A percentile compares a stretch with the other conserved stretches of the same genome.
These are phyloP conservation scores for Barnettozyma pratensis DNA, from an alignment of 805 yeast species.

Conservation along the genomic window DNA sequence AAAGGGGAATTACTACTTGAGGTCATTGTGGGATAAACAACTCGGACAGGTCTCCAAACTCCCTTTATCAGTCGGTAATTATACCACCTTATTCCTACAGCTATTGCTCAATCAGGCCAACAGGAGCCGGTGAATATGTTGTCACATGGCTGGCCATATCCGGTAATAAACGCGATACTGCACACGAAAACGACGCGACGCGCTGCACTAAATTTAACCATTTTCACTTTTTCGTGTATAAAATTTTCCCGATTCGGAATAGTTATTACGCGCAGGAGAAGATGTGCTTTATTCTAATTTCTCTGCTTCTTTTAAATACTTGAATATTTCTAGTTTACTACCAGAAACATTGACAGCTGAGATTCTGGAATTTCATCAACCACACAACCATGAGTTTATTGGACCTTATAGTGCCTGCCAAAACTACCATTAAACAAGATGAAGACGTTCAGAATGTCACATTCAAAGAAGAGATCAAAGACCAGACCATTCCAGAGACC, in stretches of 20 bases:
- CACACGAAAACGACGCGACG: neutral
- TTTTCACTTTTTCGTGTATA: neutral
- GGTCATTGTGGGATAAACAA: too few relatives aligned
- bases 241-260: neutral
- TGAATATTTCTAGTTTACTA: too few relatives aligned
- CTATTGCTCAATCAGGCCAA: too few relatives aligned
- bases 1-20: too few relatives aligned
- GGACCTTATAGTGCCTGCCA: neutral
- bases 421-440: neutral
- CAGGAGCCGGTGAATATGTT: too few relatives aligned
- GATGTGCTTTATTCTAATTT: neutral
- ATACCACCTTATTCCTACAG: too few relatives aligned
- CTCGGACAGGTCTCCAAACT: too few relatives aligned
- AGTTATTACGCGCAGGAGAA: neutral
- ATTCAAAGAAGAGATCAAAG: neutral
- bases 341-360: neutral
- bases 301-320: neutral
- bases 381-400: neutral
- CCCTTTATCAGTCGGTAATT: too few relatives aligned
- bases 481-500: neutral
- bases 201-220: neutral
- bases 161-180: neutral
- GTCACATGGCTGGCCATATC: too few relatives aligned
- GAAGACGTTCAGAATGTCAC: neutral
- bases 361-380: too few relatives aligned